Evolutionary conservation across 768 basidiomycete genomes (phyloP).

Genomic region (Pleurotus citrinopileatus): DNA sequence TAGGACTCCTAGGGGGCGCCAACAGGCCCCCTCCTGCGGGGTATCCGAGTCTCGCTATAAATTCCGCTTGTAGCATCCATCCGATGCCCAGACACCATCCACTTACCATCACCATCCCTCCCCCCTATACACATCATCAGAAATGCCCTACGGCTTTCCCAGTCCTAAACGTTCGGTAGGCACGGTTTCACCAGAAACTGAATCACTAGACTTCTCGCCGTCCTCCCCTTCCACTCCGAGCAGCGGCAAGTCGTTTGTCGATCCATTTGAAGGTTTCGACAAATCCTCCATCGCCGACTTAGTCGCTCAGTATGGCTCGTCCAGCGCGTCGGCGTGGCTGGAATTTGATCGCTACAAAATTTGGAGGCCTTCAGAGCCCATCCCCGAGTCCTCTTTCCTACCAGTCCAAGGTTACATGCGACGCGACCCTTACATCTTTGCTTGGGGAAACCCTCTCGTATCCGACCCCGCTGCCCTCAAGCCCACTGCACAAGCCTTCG

Average conservation of each 20-base stretch:
- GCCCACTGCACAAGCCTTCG: conserved; percentile 39
- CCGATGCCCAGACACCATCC: conserved; percentile 1
- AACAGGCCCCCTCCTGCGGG: background rate
- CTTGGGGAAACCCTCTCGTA: conserved; percentile 65
- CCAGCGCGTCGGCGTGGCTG: conserved; percentile 69
- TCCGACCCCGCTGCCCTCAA: conserved; percentile 33
- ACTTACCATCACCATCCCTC: too few relatives aligned
- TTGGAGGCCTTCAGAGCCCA: conserved; percentile 33
- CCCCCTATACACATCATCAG: background rate
- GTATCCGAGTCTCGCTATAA: background rate
- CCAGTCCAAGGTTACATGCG: conserved; percentile 63
- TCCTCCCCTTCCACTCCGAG: background rate
- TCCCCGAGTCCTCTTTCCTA: conserved; percentile 36
- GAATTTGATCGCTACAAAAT: conserved; percentile 54
- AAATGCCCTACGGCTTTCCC: conserved; percentile 7
- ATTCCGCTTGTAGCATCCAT: background rate
- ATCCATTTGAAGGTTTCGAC: conserved; percentile 16
- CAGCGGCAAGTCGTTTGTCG: conserved; percentile 1
- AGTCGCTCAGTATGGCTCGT: conserved; percentile 64
- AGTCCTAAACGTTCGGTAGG: conserved; percentile 2
- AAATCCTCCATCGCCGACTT: conserved; percentile 42
- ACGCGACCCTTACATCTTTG: conserved; percentile 47
- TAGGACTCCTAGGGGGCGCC: background rate
- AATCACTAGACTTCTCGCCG: background rate
- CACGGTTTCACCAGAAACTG: background rate